Conservation (phyloP, 2,329 filamentous ascomycete genomes). For the Biscogniauxia marginata region DNA sequence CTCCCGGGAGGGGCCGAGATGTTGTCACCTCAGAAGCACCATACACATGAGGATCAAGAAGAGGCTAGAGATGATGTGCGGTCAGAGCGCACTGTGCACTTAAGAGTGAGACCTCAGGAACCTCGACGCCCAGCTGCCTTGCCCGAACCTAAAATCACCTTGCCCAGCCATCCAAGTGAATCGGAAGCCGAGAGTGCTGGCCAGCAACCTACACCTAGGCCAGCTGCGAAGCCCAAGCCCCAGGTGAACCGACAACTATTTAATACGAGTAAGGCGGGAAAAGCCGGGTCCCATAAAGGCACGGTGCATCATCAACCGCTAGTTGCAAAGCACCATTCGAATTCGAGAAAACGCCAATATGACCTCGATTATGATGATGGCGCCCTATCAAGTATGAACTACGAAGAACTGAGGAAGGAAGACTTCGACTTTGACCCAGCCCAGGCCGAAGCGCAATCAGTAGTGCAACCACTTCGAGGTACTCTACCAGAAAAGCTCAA, state of each 20-base stretch:
- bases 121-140: constrained; percentile 30
- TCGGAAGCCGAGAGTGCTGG: constrained; percentile 26
- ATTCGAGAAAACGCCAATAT: constrained; percentile 28
- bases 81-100: constrained; percentile 13
- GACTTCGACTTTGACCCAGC: constrained; percentile 58
- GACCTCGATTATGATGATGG: constrained; percentile 57
- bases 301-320: constrained; percentile 28
- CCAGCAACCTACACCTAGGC: constrained; percentile 28
- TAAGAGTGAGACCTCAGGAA: constrained; percentile 23
- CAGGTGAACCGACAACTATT: constrained; percentile 31
- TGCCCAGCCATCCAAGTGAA: constrained; percentile 28
- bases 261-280: constrained; percentile 16
- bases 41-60: constrained; percentile 21
- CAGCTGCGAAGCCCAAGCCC: constrained; percentile 22
- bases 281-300: constrained; percentile 23
- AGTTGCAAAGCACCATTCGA: constrained; percentile 21
- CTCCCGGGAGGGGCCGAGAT: constrained; percentile 14
- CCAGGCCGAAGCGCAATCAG: constrained; percentile 39
- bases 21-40: constrained; percentile 18
- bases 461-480: constrained; percentile 35
- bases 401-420: constrained; percentile 48
- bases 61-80: constrained; percentile 21
- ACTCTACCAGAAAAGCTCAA: constrained; percentile 49
- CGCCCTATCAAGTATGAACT: constrained; percentile 53
- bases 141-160: constrained; percentile 30